phyloP scores from a whole-genome alignment of 2,329 filamentous ascomycete genomes.

The Botrytis cinerea region DNA sequence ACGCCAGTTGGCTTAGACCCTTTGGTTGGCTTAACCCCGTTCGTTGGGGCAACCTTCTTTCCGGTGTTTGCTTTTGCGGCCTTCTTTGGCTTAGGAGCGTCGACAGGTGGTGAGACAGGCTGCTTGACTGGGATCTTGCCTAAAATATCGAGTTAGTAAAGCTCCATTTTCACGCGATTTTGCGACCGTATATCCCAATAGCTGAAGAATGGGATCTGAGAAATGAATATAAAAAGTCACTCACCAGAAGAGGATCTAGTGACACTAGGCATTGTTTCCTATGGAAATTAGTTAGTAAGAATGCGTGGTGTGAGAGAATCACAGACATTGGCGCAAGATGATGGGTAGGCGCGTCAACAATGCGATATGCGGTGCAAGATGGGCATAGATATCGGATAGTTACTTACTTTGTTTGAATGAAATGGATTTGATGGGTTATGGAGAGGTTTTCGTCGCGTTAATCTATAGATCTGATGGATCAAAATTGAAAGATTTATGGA shows the following conservation, averaged over 20 bases:
- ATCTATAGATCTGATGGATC: background rate
- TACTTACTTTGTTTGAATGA: conserved; percentile 4
- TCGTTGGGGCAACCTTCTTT: conserved; percentile 39
- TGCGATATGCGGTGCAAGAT: background rate
- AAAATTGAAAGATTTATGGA: conserved; percentile 5
- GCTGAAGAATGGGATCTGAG: background rate
- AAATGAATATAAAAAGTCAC: conserved; percentile 26
- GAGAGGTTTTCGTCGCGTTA: conserved; percentile 1
- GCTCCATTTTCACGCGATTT: conserved; percentile 23
- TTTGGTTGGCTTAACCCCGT: conserved; percentile 37
- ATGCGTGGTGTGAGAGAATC: background rate
- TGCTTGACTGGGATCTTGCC: conserved; percentile 39
- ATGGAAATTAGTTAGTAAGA: conserved; percentile 18
- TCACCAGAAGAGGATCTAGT: conserved; percentile 39
- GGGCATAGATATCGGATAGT: background rate
- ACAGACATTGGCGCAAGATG: conserved; percentile 12
- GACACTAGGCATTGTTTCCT: conserved; percentile 39
- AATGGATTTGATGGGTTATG: background rate
- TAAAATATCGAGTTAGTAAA: conserved; percentile 34
- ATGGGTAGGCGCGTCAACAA: background rate
- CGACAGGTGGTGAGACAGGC: conserved; percentile 37
- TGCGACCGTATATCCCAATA: conserved; percentile 17
- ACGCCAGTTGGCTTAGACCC: no score
- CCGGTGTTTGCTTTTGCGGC: conserved; percentile 38
- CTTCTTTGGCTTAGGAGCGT: conserved; percentile 37